A percentile compares a stretch with the other conserved stretches of the same genome.
These are phyloP conservation scores for Echium plantagineum DNA, from an alignment of 257 asterid species.

Conservation along the genomic window DNA sequence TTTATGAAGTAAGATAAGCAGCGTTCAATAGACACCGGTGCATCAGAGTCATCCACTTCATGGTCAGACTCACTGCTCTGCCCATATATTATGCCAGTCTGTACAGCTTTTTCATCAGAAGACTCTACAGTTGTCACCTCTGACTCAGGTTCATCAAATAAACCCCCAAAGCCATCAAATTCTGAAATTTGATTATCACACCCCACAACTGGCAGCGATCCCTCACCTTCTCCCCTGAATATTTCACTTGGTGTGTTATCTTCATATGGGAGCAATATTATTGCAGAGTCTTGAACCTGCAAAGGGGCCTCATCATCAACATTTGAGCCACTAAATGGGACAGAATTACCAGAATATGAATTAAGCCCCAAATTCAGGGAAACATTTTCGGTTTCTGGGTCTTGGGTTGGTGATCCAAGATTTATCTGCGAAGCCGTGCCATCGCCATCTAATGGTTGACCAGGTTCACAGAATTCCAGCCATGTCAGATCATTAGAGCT, in stretches of 20 bases:
- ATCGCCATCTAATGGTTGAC: slow-evolving; percentile 17
- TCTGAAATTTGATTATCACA: slow-evolving; percentile 29
- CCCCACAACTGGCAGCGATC: slow-evolving; percentile 22
- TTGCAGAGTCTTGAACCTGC: slow-evolving; percentile 31
- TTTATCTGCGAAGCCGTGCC: slow-evolving; percentile 17
- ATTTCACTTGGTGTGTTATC: slow-evolving; percentile 34
- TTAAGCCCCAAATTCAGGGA: slow-evolving; percentile 10
- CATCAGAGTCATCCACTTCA: slow-evolving; percentile 72
- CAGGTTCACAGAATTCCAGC: slow-evolving; percentile 21
- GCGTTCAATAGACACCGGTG: slow-evolving; percentile 80
- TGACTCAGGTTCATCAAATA: slow-evolving; percentile 74
- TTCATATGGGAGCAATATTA: slow-evolving; percentile 37
- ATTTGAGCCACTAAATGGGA: slow-evolving; percentile 19
- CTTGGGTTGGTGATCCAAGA: slow-evolving; percentile 15
- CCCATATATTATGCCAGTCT: slow-evolving; percentile 29
- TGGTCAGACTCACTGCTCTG: slow-evolving; percentile 73
- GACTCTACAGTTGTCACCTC: slow-evolving; percentile 14
- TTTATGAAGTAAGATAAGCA: slow-evolving; percentile 67
- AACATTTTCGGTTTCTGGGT: slow-evolving; percentile 17
- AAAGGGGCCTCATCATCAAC: slow-evolving; percentile 31
- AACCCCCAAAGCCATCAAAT: slow-evolving; percentile 63
- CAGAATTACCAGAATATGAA: slow-evolving; percentile 27
- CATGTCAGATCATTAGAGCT: slow-evolving; percentile 16
- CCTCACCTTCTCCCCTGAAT: slow-evolving; percentile 25
- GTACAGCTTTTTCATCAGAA: slow-evolving; percentile 20